A percentile compares a stretch with the other conserved stretches of the same genome.
These are phyloP conservation scores for Ceratocystis ficicola DNA, from an alignment of 2,329 filamentous ascomycete species.

Conservation along the genomic window DNA sequence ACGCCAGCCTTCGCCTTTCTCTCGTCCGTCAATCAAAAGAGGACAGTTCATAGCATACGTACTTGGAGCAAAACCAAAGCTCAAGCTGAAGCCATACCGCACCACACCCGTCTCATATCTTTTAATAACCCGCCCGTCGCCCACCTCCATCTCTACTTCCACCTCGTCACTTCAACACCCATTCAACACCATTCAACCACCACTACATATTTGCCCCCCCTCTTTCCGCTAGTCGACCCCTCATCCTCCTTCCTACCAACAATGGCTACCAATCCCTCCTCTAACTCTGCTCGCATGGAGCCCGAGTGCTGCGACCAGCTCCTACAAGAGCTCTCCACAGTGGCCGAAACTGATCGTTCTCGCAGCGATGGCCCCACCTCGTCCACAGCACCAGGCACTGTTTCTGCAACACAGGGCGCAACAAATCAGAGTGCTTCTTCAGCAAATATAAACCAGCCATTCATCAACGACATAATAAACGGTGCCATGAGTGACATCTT, in stretches of 20 bases:
- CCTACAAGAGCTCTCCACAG: conserved; percentile 20
- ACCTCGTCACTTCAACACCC: neutral
- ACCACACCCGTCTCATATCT: neutral
- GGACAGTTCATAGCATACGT: too few species aligned
- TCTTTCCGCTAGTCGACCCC: neutral
- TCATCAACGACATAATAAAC: conserved; percentile 19
- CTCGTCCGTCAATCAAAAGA: neutral
- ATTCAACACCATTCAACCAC: too few species aligned
- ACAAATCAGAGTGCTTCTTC: neutral
- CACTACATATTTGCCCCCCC: neutral
- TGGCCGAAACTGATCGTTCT: conserved; percentile 15
- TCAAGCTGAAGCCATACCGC: too few species aligned
- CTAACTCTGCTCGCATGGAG: conserved; percentile 15
- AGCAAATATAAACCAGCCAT: conserved; percentile 20
- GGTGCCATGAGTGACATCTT: conserved; percentile 18
- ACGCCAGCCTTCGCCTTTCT: neutral
- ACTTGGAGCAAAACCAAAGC: too few species aligned
- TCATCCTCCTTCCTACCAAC: neutral
- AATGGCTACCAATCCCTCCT: conserved; percentile 13
- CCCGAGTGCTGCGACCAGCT: conserved; percentile 21
- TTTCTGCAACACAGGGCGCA: conserved; percentile 5
- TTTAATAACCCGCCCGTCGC: neutral
- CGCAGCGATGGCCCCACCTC: conserved; percentile 9
- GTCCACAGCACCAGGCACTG: conserved; percentile 9
- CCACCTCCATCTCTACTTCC: neutral